Evolutionary conservation across 225 moss, liverwort and hornwort genomes (phyloP).

Genomic region (Takakia lepidozioides): DNA sequence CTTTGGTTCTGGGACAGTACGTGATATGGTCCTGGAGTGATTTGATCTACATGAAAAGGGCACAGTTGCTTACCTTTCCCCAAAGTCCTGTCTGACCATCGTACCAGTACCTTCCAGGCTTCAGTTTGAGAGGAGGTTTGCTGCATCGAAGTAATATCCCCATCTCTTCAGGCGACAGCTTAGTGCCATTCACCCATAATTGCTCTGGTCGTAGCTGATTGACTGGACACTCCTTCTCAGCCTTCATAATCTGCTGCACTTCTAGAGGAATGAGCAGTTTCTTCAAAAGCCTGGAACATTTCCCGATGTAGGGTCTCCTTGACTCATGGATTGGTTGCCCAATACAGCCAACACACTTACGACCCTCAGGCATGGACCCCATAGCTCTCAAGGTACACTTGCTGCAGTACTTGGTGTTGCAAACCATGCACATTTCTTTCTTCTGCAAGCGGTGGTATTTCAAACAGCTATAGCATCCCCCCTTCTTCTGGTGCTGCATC

Average conservation of each 20-base stretch:
- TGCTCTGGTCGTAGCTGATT: constrained; percentile 88
- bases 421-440: constrained; percentile 84
- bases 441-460: constrained; percentile 64
- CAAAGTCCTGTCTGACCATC: constrained; percentile 92
- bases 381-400: constrained; percentile 70
- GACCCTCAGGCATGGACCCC: constrained; percentile 96
- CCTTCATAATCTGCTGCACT: constrained; percentile 96
- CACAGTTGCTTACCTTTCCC: constrained; percentile 91
- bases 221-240: constrained; percentile 79
- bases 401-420: constrained; percentile 69
- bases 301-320: constrained; percentile 71
- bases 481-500: constrained; percentile 52
- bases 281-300: constrained; percentile 71
- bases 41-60: no score
- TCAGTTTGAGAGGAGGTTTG: constrained; percentile 65
- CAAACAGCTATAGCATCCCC: constrained; percentile 67
- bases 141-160: constrained; percentile 47
- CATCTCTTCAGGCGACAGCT: constrained; percentile 61
- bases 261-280: constrained; percentile 66
- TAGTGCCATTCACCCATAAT: constrained; percentile 55
- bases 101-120: constrained; percentile 93
- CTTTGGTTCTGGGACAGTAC: not conserved
- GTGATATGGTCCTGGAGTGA: no score
- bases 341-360: constrained; percentile 79
- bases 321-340: constrained; percentile 63